phyloP scores from a whole-genome alignment of 805 yeast genomes.

The Hanseniaspora lachancei region DNA sequence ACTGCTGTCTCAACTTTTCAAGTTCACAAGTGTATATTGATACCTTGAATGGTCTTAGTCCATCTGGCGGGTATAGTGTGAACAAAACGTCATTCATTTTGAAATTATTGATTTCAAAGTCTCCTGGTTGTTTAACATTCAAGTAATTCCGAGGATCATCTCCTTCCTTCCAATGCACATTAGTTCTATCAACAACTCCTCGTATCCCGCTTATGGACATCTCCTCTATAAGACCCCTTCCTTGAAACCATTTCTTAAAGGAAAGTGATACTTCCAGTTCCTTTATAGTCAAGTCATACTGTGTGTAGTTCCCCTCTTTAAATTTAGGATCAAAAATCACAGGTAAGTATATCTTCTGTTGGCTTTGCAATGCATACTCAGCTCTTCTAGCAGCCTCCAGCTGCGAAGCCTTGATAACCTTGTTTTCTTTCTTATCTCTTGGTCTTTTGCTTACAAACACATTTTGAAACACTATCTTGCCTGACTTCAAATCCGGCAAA shows the following conservation, averaged over 20 bases:
- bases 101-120: slow-evolving; percentile 78
- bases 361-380: slow-evolving; percentile 24
- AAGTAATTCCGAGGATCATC: slow-evolving; percentile 75
- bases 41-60: slow-evolving; percentile 71
- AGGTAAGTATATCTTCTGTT: slow-evolving; percentile 13
- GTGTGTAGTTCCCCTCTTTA: slow-evolving; percentile 93
- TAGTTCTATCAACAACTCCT: slow-evolving; percentile 86
- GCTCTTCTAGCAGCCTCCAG: slow-evolving; percentile 55
- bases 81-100: slow-evolving; percentile 75
- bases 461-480: slow-evolving; percentile 68
- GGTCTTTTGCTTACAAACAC: slow-evolving; percentile 84
- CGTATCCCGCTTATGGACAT: slow-evolving; percentile 73
- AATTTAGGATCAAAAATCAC: slow-evolving; percentile 29
- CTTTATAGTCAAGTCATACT: slow-evolving; percentile 82
- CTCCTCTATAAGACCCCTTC: slow-evolving; percentile 72
- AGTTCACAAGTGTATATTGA: slow-evolving; percentile 80
- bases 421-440: slow-evolving; percentile 27
- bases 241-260: slow-evolving; percentile 76
- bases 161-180: slow-evolving; percentile 66
- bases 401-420: slow-evolving; percentile 60
- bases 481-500: slow-evolving; percentile 86
- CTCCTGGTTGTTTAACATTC: slow-evolving; percentile 67
- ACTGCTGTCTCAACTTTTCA: slow-evolving; percentile 70
- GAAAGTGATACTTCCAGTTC: slow-evolving; percentile 70
- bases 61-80: slow-evolving; percentile 67